Evolutionary conservation across 2,329 filamentous ascomycete species (phyloP).

Genomic region (Bipolaris oryzae): DNA sequence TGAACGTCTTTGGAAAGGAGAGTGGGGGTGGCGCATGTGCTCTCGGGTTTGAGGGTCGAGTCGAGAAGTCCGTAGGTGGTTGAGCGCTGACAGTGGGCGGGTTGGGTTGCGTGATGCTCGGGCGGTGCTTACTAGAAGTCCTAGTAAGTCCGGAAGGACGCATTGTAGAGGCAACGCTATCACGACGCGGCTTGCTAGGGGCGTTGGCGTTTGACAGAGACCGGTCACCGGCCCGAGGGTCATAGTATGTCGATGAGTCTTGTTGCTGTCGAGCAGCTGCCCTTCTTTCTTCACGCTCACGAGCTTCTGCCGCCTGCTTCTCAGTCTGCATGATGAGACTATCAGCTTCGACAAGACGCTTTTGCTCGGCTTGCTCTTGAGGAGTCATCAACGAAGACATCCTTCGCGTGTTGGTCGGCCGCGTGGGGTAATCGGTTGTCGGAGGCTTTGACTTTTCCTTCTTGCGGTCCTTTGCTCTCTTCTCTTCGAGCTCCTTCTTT

Average conservation of each 20-base stretch:
- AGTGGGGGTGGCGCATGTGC: constrained; percentile 25
- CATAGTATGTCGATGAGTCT: constrained; percentile 30
- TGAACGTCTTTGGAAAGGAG: constrained; percentile 26
- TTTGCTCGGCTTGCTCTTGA: constrained; percentile 22
- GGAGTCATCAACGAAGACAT: constrained; percentile 29
- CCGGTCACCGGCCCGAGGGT: constrained; percentile 27
- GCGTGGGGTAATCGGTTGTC: constrained; percentile 22
- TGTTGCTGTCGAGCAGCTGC: constrained; percentile 29
- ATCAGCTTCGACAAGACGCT: constrained; percentile 29
- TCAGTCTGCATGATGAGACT: constrained; percentile 31
- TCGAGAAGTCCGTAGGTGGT: constrained; percentile 18
- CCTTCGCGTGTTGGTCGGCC: constrained; percentile 24
- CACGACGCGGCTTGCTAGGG: constrained; percentile 20
- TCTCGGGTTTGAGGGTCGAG: constrained; percentile 25
- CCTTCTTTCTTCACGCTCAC: constrained; percentile 34
- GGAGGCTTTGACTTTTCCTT: constrained; percentile 28
- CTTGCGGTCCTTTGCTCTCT: constrained; percentile 21
- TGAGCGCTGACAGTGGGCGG: constrained; percentile 25
- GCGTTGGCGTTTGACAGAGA: constrained; percentile 25
- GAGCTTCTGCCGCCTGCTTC: constrained; percentile 27
- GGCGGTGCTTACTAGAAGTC: constrained; percentile 26
- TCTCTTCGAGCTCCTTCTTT: constrained; percentile 12
- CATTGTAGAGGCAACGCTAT: constrained; percentile 25
- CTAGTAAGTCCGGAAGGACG: constrained; percentile 22
- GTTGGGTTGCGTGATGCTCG: constrained; percentile 32